Evolutionary conservation across 345 rosid genomes (phyloP), one percentile per base, ranked within the genome.

Genomic region (Eucalyptus pauciflora): DNA sequence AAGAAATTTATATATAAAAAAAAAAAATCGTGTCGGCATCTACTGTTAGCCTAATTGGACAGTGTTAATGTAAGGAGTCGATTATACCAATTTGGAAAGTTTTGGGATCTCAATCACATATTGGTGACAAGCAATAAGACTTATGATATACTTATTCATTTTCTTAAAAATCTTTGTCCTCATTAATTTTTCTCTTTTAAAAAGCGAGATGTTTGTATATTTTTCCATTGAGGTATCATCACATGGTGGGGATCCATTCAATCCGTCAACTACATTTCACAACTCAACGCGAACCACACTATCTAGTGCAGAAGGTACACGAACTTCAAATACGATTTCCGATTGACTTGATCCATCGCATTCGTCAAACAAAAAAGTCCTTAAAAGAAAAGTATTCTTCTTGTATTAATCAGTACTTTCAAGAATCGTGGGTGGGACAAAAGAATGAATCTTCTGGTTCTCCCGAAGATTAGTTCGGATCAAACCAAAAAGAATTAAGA

Each of bases 1-100:
- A 52, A 52, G 4, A 7, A 52, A 52, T 52, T 52, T 18, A 18
- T 18, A 52, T 33, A 33, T 33, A 33, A 33, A 33, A 33, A 33
- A 33, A 33, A 33, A 33, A 33, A 33, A 3, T 7, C 3, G 0
- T 5, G 22, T 31, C 2, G 2, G 22, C 22, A n/a, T 67, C 0
- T 31, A 9, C 22, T 3, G 0, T 67, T 31, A 31, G 18, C 18
- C 22, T 67, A 67, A 31, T 15, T 67, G 11, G 17, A 67, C 22
- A 15, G 1, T n/a, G 37, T n/a, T 52, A 52, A 52, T 52, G 58
- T 52, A 1, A 52, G 10, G 58, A 52, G 10, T 20, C 5, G 0
- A 52, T 52, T 52, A 52, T 18, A 20, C 25, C 2, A 52, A 52
- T 52, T 52, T 52, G 58, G 58, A 20, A 7, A 52, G 25, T 52